Percentiles rank a stretch among this genome's conserved stretches.
These are phyloP conservation scores for Isoetes taiwanensis DNA, from an alignment of 75 land plant species.

Conservation along the genomic window DNA sequence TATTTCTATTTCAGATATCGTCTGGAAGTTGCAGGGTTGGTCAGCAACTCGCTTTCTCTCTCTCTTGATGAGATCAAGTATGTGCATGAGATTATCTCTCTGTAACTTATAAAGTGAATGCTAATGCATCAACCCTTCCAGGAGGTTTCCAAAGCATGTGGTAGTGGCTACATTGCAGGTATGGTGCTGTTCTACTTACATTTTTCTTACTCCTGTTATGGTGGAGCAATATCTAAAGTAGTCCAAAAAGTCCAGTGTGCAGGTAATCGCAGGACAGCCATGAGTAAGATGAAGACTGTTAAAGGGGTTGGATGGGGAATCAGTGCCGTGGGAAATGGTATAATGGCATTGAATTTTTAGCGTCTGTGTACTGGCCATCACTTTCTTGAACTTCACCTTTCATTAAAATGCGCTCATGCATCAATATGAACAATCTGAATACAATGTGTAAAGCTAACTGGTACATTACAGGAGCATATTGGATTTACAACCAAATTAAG, in stretches of 20 bases:
- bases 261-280: conserved; percentile 90
- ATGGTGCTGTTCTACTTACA: too few species aligned
- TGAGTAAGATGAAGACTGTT: conserved; percentile 66
- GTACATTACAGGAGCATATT: too few species aligned
- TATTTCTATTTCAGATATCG: conserved; percentile 32
- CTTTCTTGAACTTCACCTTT: too few species aligned
- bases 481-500: too few species aligned
- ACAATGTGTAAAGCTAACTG: too few species aligned
- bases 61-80: conserved; percentile 60
- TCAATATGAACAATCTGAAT: too few species aligned
- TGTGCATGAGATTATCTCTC: background rate
- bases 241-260: conserved; percentile 86
- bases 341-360: too few species aligned
- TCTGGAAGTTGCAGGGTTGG: conserved; percentile 44
- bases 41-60: conserved; percentile 28
- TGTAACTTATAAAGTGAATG: background rate
- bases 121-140: conserved; percentile 28
- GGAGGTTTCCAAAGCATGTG: conserved; percentile 74
- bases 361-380: too few species aligned
- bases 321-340: conserved; percentile 84
- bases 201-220: too few species aligned
- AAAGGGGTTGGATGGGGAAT: conserved; percentile 97
- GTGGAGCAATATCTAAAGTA: too few species aligned
- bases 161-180: conserved; percentile 89
- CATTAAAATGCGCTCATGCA: too few species aligned